phyloP scores from a whole-genome alignment of 2,329 filamentous ascomycete genomes.

The Leptographium procerum region DNA sequence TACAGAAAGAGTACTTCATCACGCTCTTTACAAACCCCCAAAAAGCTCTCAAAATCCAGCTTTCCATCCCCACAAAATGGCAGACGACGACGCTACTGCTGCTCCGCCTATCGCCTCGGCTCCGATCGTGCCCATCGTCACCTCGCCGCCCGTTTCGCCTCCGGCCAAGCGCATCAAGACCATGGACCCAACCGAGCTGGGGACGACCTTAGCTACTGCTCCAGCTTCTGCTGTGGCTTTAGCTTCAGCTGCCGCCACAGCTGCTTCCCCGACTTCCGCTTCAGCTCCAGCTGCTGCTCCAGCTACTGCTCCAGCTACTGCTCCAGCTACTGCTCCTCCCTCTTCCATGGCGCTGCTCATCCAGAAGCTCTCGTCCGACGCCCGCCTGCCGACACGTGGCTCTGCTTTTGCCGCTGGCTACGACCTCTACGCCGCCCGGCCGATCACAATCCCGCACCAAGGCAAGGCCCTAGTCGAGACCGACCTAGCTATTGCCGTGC shows the following conservation, averaged over 20 bases:
- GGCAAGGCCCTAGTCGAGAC: slow-evolving; percentile 84
- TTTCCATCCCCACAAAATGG: not conserved
- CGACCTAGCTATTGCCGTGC: slow-evolving; percentile 82
- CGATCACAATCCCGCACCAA: slow-evolving; percentile 64
- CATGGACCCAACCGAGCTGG: slow-evolving; percentile 14
- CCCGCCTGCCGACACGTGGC: slow-evolving; percentile 75
- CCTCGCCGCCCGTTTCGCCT: slow-evolving; percentile 58
- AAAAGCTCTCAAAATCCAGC: not conserved
- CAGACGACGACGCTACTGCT: slow-evolving; percentile 6
- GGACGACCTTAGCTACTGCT: slow-evolving; percentile 13
- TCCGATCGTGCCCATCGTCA: slow-evolving; percentile 14
- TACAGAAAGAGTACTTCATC: not conserved
- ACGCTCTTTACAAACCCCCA: not conserved
- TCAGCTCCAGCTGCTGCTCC: too few species aligned
- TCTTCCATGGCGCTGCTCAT: slow-evolving; percentile 50
- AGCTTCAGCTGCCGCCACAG: slow-evolving; percentile 12
- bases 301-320: too few species aligned
- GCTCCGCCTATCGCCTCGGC: not conserved
- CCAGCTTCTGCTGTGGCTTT: too few species aligned
- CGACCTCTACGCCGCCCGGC: slow-evolving; percentile 74
- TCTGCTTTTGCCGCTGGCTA: slow-evolving; percentile 87
- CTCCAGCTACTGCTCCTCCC: slow-evolving; percentile 14
- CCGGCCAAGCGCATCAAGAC: slow-evolving; percentile 73
- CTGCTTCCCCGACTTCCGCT: slow-evolving; percentile 14
- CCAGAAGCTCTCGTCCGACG: slow-evolving; percentile 75